These are phyloP conservation scores for Tricholoma bakamatsutake DNA, from an alignment of 768 basidiomycete species.

Conservation along the genomic window DNA sequence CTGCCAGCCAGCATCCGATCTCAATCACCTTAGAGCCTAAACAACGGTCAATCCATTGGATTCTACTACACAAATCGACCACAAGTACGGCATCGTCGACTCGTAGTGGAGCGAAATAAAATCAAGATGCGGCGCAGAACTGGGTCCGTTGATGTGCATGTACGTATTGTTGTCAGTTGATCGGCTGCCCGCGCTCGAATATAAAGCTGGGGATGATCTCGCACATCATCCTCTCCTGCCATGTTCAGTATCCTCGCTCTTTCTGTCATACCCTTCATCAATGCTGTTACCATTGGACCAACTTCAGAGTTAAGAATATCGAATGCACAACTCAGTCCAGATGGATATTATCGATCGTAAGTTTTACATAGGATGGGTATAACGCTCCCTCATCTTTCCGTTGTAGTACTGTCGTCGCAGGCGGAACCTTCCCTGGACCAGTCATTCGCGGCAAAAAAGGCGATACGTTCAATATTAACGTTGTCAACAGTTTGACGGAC, in stretches of 20 bases:
- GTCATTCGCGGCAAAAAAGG: constrained; percentile 23
- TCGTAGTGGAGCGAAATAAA: too few relatives aligned
- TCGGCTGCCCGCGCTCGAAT: too few relatives aligned
- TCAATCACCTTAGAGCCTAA: too few relatives aligned
- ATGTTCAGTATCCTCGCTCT: constrained; percentile 26
- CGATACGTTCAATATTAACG: constrained; percentile 17
- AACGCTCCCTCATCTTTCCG: not conserved
- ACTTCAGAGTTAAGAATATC: constrained; percentile 27
- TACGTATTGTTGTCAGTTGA: too few relatives aligned
- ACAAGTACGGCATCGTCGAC: too few relatives aligned
- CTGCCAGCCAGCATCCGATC: too few relatives aligned
- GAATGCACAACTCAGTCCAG: constrained; percentile 39
- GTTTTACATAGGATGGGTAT: not conserved
- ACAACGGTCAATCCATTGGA: too few relatives aligned
- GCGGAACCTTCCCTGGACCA: constrained; percentile 22
- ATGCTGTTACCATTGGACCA: constrained; percentile 16
- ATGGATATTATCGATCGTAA: constrained; percentile 31
- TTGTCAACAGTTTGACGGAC: constrained; percentile 15
- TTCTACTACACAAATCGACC: too few relatives aligned
- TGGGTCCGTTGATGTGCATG: too few relatives aligned
- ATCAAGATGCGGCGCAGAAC: too few relatives aligned
- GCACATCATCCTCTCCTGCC: too few relatives aligned
- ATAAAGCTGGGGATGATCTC: too few relatives aligned
- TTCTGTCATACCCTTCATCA: constrained; percentile 4
- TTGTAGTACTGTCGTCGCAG: constrained; percentile 18